Evolutionary conservation across 495 filamentous ascomycete genomes (phyloP).

Genomic region (Aspergillus bridgeri): DNA sequence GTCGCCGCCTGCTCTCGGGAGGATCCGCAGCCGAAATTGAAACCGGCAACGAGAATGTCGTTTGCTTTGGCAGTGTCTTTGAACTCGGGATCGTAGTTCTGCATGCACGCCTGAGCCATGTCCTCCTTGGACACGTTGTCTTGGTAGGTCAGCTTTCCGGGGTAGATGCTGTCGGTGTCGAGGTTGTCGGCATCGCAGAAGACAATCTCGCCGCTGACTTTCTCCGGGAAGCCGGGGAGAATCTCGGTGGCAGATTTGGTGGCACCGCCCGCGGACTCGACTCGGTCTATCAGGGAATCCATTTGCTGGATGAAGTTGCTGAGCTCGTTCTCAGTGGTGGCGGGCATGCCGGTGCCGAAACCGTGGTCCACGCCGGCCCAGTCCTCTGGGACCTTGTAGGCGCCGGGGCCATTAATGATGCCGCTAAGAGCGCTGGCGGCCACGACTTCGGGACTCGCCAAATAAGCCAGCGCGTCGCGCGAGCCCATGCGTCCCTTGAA

Average conservation of each 20-base stretch:
- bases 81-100: constrained; percentile 80
- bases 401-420: constrained; percentile 74
- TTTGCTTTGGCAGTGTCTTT: constrained; percentile 39
- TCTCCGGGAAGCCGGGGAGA: constrained; percentile 50
- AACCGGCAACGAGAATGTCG: neutral
- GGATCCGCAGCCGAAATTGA: constrained; percentile 69
- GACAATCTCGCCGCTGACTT: constrained; percentile 50
- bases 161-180: constrained; percentile 68
- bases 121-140: constrained; percentile 71
- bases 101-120: constrained; percentile 87
- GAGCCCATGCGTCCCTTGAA: constrained; percentile 93
- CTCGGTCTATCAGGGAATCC: constrained; percentile 58
- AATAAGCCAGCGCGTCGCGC: constrained; percentile 78
- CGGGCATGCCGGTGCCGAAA: constrained; percentile 62
- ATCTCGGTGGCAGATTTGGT: constrained; percentile 40
- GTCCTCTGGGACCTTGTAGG: constrained; percentile 68
- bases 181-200: constrained; percentile 53
- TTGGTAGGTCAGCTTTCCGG: constrained; percentile 86
- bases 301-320: constrained; percentile 64
- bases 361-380: constrained; percentile 65
- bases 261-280: constrained; percentile 33
- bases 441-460: constrained; percentile 87
- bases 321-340: constrained; percentile 62
- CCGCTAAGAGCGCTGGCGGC: constrained; percentile 82
- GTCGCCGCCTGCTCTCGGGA: constrained; percentile 86